Evolutionary conservation across 352 stramenopile genomes (phyloP).

Genomic region (Pythium guiyangense): DNA sequence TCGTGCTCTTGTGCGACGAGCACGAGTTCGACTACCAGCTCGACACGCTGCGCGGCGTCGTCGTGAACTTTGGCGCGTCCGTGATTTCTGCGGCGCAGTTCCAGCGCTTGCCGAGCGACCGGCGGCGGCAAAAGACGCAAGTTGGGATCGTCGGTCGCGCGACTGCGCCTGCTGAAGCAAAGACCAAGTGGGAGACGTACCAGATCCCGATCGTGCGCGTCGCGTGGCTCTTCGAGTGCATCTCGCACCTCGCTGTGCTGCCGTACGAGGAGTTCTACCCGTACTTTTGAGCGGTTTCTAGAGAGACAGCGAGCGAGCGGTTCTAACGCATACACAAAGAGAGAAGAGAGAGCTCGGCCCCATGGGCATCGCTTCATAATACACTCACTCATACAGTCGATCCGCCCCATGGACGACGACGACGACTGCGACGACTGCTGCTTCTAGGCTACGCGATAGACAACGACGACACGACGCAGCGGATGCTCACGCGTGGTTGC

Average conservation of each 20-base stretch:
- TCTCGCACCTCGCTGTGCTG: constrained; percentile 77
- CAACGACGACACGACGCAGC: neutral
- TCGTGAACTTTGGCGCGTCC: constrained; percentile 65
- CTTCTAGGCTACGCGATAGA: too few relatives aligned
- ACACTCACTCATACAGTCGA: too few relatives aligned
- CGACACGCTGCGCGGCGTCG: constrained; percentile 45
- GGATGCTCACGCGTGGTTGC: neutral
- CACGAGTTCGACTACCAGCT: constrained; percentile 75
- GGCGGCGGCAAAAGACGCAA: constrained; percentile 28
- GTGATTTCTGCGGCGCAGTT: constrained; percentile 31
- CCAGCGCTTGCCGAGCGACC: constrained; percentile 14
- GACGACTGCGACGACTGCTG: too few relatives aligned
- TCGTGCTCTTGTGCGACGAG: constrained; percentile 66
- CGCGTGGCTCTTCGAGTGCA: constrained; percentile 86
- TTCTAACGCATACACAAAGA: too few relatives aligned
- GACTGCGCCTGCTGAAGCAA: constrained; percentile 48
- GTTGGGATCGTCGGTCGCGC: constrained; percentile 75
- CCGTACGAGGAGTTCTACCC: constrained; percentile 86
- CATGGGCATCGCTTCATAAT: too few relatives aligned
- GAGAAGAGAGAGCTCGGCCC: neutral
- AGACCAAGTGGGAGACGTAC: constrained; percentile 52
- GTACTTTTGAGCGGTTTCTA: constrained; percentile 33
- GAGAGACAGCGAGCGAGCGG: too few relatives aligned
- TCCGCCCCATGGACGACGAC: too few relatives aligned
- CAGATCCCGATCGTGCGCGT: constrained; percentile 84